phyloP scores from a whole-genome alignment of 1,284 basidiomycete species.

The Violaceomyces palustris region DNA sequence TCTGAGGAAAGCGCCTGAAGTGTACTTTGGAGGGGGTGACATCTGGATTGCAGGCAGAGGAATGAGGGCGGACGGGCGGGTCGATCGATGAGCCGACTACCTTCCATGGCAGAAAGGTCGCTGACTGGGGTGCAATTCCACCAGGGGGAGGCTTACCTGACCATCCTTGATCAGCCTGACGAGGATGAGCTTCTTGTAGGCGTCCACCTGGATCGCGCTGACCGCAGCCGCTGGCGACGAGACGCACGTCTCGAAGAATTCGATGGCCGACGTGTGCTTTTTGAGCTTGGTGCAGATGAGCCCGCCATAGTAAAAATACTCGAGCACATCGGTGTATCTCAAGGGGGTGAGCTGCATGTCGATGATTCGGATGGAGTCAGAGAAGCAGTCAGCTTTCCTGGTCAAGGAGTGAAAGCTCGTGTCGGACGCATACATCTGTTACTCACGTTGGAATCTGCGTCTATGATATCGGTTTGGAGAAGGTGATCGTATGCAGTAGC shows the following conservation, averaged over 20 bases:
- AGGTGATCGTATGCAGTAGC: conserved; percentile 24
- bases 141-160: conserved; percentile 56
- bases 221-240: conserved; percentile 65
- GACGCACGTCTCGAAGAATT: conserved; percentile 55
- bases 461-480: conserved; percentile 21
- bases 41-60: conserved; percentile 1
- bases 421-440: no score
- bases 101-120: no score
- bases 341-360: no score
- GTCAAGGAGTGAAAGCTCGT: neutral
- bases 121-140: no score
- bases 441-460: conserved; percentile 14
- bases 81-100: no score
- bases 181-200: conserved; percentile 72
- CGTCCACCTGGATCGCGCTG: conserved; percentile 72
- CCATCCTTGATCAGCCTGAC: conserved; percentile 71
- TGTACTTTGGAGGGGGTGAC: conserved; percentile 12
- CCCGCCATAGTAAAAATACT: conserved; percentile 43
- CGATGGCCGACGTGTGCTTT: conserved; percentile 19
- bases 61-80: no score
- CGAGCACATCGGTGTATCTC: conserved; percentile 28
- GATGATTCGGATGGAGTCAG: no score
- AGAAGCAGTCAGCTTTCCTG: no score
- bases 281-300: conserved; percentile 29
- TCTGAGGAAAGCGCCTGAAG: conserved; percentile 8